These are phyloP conservation scores for Arthrobotrys sinensis DNA, from an alignment of 2,329 filamentous ascomycete genomes.

Conservation along the genomic window DNA sequence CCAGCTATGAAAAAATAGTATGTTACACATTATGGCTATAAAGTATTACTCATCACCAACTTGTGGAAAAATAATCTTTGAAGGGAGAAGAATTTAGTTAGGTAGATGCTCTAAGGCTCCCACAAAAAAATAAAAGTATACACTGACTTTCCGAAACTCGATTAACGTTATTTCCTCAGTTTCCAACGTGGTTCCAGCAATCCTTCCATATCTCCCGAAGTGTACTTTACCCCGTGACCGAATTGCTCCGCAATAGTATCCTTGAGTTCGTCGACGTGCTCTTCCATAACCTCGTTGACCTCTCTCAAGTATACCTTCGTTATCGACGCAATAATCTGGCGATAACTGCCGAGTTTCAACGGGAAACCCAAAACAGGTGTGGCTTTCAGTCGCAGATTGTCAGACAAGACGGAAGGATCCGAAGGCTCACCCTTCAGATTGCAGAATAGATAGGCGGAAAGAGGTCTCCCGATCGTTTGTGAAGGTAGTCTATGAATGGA, in stretches of 20 bases:
- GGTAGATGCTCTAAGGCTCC: not conserved
- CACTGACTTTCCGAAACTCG: slow-evolving; percentile 1
- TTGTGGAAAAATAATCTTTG: not conserved
- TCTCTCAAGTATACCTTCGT: not conserved
- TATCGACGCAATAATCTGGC: slow-evolving; percentile 12
- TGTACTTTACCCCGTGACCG: not conserved
- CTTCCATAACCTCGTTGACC: not conserved
- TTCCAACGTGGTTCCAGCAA: not conserved
- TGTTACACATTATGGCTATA: not conserved
- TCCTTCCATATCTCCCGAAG: not conserved
- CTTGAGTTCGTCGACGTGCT: not conserved
- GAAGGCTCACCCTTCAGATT: not conserved
- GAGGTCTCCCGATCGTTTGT: not conserved
- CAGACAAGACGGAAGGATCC: not conserved
- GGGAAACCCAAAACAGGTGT: not conserved
- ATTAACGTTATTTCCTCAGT: not conserved
- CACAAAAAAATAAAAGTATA: slow-evolving; percentile 10
- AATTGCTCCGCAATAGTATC: not conserved
- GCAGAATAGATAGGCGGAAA: not conserved
- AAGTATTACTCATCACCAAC: not conserved
- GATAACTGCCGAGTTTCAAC: slow-evolving; percentile 3
- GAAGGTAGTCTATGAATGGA: slow-evolving; percentile 6
- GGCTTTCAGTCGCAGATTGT: not conserved
- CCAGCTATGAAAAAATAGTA: not conserved
- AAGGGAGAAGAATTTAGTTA: not conserved